phyloP scores from a whole-genome alignment of 148 eudicot genomes.

The Beta vulgaris region DNA sequence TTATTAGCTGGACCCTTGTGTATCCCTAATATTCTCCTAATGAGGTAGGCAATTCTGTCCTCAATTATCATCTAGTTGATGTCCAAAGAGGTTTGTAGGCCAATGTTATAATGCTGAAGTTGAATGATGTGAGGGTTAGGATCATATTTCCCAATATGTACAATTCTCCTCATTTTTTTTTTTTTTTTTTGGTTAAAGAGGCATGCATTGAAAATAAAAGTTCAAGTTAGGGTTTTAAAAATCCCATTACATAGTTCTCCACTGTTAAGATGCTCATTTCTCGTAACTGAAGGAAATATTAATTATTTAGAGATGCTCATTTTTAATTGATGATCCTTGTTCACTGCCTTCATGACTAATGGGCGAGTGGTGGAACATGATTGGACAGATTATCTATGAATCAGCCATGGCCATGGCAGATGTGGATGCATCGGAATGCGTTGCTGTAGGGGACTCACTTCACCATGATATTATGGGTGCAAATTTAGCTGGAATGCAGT shows the following conservation, averaged over 20 bases:
- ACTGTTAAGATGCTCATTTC: background rate
- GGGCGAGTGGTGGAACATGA: background rate
- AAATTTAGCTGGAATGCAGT: slow-evolving; percentile 65
- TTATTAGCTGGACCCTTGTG: background rate
- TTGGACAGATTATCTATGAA: slow-evolving; percentile 64
- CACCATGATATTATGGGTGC: slow-evolving; percentile 96
- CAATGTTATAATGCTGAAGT: background rate
- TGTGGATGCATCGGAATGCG: slow-evolving; percentile 67
- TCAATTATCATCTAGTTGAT: background rate
- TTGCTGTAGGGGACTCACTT: slow-evolving; percentile 92
- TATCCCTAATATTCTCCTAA: background rate
- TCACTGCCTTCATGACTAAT: slow-evolving; percentile 1
- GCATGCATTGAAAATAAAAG: too few relatives aligned
- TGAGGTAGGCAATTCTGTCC: background rate
- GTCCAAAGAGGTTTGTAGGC: background rate
- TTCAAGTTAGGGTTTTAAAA: too few relatives aligned
- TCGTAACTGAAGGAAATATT: background rate
- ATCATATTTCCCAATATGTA: too few relatives aligned
- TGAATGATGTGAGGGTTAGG: too few relatives aligned
- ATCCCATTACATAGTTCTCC: too few relatives aligned
- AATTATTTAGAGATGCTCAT: background rate
- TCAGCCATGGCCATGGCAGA: slow-evolving; percentile 76
- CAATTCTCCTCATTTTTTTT: too few relatives aligned
- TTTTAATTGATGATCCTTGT: background rate
- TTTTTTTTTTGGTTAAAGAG: too few relatives aligned